Evolutionary conservation across 2,329 filamentous ascomycete species (phyloP), one percentile per base, ranked within the genome.

Genomic region (Colletotrichum abscissum): DNA sequence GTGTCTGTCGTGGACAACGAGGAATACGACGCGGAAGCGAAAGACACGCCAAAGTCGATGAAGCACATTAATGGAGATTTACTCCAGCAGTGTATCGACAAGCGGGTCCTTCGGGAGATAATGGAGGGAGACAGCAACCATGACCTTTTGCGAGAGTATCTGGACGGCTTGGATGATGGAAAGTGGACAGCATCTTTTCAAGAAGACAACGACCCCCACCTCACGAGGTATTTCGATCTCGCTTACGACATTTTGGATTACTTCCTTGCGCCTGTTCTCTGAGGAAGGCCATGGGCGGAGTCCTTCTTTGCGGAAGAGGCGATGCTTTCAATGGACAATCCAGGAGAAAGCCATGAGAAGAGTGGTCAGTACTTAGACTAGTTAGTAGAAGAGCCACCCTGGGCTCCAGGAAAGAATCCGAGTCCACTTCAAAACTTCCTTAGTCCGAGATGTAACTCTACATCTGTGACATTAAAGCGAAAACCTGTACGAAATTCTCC

Each of bases 31-130:
- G 78, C 78, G 2, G 86, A 89, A 72, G 85, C 87, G 8, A 79
- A 80, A 28, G 74, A 78, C 6, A 80, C 82, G 11, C 84, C 84
- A 2, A 85, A 85, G 49, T 78, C 82, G 28, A 85, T 84, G 72
- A 90, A 90, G 87, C 92, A 94, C 69, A 85, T 95, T 3, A 87
- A 94, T 74, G 93, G 93, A 0, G 91, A 94, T 76, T 83, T 94
- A 46, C 80, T 95, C 55, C 83, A 84, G 72, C 85, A 87, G 7
- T 88, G 91, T 72, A 76, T 91, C 12, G 82, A 88, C 22, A 82
- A 79, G 22, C 83, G 84, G 38, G 81, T 80, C 0, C 77, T 92
- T 24, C 86, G 88, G 76, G 76, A 77, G 35, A 76, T 90, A 16
- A 80, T 87, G 19, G 75, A 68, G 5, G 78, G 77, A 26, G 79